phyloP scores from a whole-genome alignment of 768 basidiomycete species.

The Mycena pura region DNA sequence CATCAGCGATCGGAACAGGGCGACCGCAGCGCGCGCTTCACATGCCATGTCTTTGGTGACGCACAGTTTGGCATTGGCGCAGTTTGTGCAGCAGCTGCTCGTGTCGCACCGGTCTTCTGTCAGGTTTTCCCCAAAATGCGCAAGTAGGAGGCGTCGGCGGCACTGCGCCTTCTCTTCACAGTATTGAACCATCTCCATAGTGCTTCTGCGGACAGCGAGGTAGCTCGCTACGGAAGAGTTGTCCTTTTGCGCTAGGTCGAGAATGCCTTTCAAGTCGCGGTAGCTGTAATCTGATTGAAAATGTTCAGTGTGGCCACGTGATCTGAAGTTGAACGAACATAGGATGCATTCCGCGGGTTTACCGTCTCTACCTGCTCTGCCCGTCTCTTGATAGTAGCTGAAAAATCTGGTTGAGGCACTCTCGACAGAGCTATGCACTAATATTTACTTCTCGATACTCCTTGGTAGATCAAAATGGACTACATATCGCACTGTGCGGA shows the following conservation, averaged over 20 bases:
- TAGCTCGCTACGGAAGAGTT: neutral
- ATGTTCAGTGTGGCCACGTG: neutral
- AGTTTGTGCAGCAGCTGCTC: neutral
- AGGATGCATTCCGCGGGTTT: neutral
- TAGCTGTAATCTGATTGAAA: constrained; percentile 1
- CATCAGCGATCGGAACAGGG: neutral
- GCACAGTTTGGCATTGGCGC: neutral
- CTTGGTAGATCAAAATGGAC: neutral
- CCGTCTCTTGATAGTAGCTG: constrained; percentile 14
- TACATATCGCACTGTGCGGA: neutral
- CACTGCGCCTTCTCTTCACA: neutral
- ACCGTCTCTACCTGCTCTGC: constrained; percentile 9
- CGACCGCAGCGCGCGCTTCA: neutral
- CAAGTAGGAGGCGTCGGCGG: neutral
- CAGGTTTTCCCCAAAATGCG: neutral
- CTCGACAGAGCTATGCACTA: neutral
- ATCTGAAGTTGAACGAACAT: neutral
- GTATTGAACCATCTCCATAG: neutral
- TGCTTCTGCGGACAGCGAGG: neutral
- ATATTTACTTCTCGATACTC: neutral
- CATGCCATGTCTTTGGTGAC: neutral
- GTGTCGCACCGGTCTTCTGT: neutral
- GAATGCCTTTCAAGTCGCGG: neutral
- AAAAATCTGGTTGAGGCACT: neutral
- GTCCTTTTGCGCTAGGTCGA: neutral